phyloP scores from a whole-genome alignment of 2,329 filamentous ascomycete species.

The Lasiodiplodia gonubiensis region DNA sequence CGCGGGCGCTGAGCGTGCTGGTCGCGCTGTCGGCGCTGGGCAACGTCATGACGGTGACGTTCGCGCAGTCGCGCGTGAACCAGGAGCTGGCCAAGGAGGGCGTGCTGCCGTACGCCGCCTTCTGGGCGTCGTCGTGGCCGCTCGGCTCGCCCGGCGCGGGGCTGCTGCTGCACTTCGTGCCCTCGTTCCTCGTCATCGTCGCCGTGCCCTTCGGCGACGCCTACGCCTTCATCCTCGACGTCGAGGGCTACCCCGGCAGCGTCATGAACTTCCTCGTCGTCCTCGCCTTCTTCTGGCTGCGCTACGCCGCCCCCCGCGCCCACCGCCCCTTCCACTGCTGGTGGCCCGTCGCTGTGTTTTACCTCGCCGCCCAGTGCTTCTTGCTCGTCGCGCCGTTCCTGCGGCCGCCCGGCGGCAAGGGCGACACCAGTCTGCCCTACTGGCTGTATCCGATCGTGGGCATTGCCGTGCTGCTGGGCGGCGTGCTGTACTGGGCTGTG shows the following conservation, averaged over 20 bases:
- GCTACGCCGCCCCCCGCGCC: conserved; percentile 64
- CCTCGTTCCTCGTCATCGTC: conserved; percentile 69
- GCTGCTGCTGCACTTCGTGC: conserved; percentile 71
- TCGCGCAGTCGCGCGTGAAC: conserved; percentile 69
- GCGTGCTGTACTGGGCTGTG: conserved; percentile 70
- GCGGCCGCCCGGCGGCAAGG: conserved; percentile 43
- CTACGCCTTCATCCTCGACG: conserved; percentile 75
- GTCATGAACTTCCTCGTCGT: conserved; percentile 65
- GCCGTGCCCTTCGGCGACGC: conserved; percentile 69
- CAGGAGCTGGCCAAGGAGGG: conserved; percentile 76
- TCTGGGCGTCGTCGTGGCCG: conserved; percentile 68
- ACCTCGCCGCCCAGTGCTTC: conserved; percentile 59
- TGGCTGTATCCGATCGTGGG: conserved; percentile 61
- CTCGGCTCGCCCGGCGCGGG: conserved; percentile 72
- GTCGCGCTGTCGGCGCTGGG: conserved; percentile 72
- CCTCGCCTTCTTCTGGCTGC: conserved; percentile 65
- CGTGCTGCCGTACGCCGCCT: conserved; percentile 67
- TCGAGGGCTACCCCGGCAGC: conserved; percentile 71
- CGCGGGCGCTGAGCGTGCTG: conserved; percentile 60
- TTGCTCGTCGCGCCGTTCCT: conserved; percentile 68
- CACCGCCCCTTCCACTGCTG: conserved; percentile 70
- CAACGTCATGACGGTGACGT: conserved; percentile 76
- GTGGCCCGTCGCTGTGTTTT: conserved; percentile 63
- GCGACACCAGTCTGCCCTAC: conserved; percentile 51
- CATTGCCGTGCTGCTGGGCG: conserved; percentile 62